Evolutionary conservation across 495 filamentous ascomycete genomes (phyloP).

Genomic region (Podospora didyma): DNA sequence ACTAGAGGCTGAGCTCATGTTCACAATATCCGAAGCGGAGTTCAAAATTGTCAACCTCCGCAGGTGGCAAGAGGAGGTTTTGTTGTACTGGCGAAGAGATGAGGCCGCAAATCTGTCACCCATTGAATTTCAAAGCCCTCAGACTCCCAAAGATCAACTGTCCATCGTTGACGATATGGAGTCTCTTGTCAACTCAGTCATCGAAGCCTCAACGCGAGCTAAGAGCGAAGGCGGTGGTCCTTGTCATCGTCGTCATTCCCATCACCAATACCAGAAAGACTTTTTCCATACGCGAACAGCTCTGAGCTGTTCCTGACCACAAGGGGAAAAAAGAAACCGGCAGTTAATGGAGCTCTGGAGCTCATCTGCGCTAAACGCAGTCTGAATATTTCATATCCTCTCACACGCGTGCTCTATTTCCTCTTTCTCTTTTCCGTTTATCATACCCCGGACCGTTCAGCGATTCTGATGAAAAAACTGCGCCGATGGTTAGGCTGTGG

Average conservation of each 20-base stretch:
- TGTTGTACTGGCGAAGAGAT: slow-evolving; percentile 41
- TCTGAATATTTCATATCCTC: no score
- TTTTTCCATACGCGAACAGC: no score
- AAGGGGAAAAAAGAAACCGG: no score
- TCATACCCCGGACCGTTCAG: no score
- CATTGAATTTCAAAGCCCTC: slow-evolving; percentile 17
- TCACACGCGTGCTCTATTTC: no score
- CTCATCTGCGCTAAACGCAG: no score
- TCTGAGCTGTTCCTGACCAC: background rate
- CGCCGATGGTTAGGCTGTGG: no score
- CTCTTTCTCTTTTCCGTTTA: no score
- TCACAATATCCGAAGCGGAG: slow-evolving; percentile 28
- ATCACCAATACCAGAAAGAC: background rate
- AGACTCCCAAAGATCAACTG: slow-evolving; percentile 16
- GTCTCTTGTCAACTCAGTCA: slow-evolving; percentile 13
- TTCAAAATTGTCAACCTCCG: slow-evolving; percentile 35
- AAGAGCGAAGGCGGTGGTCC: slow-evolving; percentile 9
- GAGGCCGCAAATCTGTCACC: slow-evolving; percentile 24
- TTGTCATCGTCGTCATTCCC: background rate
- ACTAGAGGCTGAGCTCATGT: slow-evolving; percentile 40
- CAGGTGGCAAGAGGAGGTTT: slow-evolving; percentile 44
- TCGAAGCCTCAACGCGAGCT: slow-evolving; percentile 2
- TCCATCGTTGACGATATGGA: slow-evolving; percentile 7
- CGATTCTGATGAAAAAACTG: no score
- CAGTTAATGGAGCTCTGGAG: no score